Evolutionary conservation across 1,139 yeast species (phyloP).

Genomic region (Hyphopichia wangnamkhiaoensis): DNA sequence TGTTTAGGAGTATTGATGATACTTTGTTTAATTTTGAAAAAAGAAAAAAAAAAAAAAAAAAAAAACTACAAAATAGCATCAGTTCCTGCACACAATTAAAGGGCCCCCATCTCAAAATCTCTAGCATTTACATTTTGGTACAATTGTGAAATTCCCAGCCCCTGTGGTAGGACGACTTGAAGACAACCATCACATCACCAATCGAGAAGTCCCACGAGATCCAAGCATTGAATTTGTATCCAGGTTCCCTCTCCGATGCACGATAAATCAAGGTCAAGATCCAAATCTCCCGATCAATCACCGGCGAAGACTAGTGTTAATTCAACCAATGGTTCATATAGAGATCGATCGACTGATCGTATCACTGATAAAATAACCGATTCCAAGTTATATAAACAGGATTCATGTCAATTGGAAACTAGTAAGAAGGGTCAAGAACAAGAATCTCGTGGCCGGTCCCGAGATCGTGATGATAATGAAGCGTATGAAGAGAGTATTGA

Average conservation of each 20-base stretch:
- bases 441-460: slow-evolving; percentile 27
- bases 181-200: too few species aligned
- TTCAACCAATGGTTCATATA: slow-evolving; percentile 2
- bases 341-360: slow-evolving; percentile 12
- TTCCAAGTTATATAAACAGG: too few species aligned
- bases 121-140: background rate
- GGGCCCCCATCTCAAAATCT: background rate
- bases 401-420: slow-evolving; percentile 16
- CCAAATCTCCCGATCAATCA: slow-evolving; percentile 5
- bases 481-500: slow-evolving; percentile 1
- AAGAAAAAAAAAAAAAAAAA: background rate
- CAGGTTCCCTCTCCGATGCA: too few species aligned
- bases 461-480: slow-evolving; percentile 14
- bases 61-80: too few species aligned
- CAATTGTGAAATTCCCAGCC: background rate
- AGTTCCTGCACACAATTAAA: slow-evolving; percentile 1
- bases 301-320: background rate
- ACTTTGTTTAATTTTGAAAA: background rate
- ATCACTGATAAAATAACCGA: slow-evolving; percentile 13
- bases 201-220: too few species aligned
- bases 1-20: background rate
- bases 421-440: slow-evolving; percentile 17
- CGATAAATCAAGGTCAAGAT: slow-evolving; percentile 27
- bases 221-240: background rate
- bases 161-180: too few species aligned